Evolutionary conservation across 345 rosid genomes (phyloP).

Genomic region (Camelina sativa): DNA sequence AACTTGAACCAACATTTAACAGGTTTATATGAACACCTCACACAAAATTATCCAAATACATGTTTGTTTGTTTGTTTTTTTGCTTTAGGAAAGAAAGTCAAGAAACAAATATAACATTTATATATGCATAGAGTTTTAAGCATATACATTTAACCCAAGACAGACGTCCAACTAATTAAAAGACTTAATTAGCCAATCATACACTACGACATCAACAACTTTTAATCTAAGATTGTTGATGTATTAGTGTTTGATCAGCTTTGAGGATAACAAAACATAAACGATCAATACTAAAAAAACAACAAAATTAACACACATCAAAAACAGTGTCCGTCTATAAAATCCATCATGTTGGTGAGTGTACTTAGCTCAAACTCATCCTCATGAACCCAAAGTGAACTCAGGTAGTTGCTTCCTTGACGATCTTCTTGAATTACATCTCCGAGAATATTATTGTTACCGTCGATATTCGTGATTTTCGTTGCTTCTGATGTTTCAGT

Average conservation of each 20-base stretch:
- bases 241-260: slow-evolving; percentile 47
- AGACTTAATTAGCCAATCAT: slow-evolving; percentile 39
- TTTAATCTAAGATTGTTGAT: slow-evolving; percentile 39
- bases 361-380: slow-evolving; percentile 49
- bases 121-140: slow-evolving; percentile 21
- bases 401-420: slow-evolving; percentile 40
- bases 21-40: slow-evolving; percentile 8
- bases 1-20: neutral
- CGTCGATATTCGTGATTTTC: slow-evolving; percentile 25
- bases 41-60: neutral
- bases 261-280: slow-evolving; percentile 22
- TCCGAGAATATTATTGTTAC: neutral
- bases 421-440: slow-evolving; percentile 38
- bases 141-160: slow-evolving; percentile 33
- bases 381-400: slow-evolving; percentile 54
- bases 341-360: slow-evolving; percentile 50
- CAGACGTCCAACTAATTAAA: slow-evolving; percentile 30
- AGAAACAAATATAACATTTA: slow-evolving; percentile 9
- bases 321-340: slow-evolving; percentile 49
- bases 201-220: slow-evolving; percentile 47
- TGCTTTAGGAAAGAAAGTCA: slow-evolving; percentile 1
- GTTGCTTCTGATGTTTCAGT: slow-evolving; percentile 23
- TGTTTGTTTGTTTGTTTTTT: too few relatives aligned
- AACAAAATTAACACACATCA: neutral
- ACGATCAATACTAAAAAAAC: slow-evolving; percentile 7